phyloP scores from a whole-genome alignment of 2,329 filamentous ascomycete species.

The Fusarium liriodendri region DNA sequence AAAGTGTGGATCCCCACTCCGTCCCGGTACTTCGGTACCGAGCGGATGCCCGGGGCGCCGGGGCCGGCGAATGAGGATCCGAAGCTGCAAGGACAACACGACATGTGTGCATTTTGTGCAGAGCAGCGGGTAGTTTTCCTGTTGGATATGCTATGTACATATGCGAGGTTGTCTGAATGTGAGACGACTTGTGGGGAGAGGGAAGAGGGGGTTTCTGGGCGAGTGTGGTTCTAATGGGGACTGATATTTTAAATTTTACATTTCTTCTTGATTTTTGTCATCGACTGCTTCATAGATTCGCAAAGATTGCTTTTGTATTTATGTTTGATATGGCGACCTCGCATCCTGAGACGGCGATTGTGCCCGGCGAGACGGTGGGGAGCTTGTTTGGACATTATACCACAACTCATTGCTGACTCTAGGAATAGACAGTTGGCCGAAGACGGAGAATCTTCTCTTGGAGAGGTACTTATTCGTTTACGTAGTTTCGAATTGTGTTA shows the following conservation, averaged over 20 bases:
- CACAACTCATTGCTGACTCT: neutral
- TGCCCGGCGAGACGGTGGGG: neutral
- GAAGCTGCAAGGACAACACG: neutral
- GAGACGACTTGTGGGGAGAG: neutral
- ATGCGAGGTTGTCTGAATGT: neutral
- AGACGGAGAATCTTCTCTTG: neutral
- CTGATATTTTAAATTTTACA: neutral
- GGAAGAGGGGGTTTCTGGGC: neutral
- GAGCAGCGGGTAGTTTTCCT: neutral
- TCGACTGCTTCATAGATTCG: neutral
- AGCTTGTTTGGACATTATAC: neutral
- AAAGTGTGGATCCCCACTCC: conserved; percentile 3
- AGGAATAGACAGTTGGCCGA: neutral
- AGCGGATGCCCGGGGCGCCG: neutral
- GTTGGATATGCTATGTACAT: neutral
- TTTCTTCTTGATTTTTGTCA: neutral
- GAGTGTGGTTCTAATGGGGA: neutral
- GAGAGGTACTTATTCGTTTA: neutral
- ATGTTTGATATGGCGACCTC: neutral
- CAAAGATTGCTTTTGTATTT: neutral
- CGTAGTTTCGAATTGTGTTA: fast-evolving
- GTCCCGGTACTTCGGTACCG: conserved; percentile 13
- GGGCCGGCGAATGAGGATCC: neutral
- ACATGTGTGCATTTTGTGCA: neutral
- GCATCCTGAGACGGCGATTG: neutral